Percentiles rank a stretch among this genome's conserved stretches.
These are phyloP conservation scores for Pichia membranifaciens DNA, from an alignment of 805 yeast genomes.

Conservation along the genomic window DNA sequence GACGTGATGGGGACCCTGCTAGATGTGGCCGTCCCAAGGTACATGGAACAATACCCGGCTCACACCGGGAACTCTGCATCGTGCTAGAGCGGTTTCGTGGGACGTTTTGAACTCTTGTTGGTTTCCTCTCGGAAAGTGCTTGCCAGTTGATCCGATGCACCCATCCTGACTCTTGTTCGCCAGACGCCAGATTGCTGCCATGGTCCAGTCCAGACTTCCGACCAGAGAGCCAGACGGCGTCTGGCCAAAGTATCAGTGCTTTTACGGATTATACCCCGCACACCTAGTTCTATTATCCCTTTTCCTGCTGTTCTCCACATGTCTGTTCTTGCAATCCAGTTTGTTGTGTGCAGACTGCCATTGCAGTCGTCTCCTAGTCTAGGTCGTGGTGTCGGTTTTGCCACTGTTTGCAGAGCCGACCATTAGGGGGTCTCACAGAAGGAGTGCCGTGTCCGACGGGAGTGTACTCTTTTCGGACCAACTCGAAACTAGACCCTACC, in stretches of 20 bases:
- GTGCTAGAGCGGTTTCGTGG: conserved; percentile 6
- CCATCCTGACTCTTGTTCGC: conserved; percentile 9
- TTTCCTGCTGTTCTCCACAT: neutral
- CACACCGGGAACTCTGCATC: conserved; percentile 6
- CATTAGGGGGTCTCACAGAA: conserved; percentile 5
- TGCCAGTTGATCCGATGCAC: conserved; percentile 6
- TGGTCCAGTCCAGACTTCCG: too few relatives aligned
- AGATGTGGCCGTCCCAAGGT: conserved; percentile 8
- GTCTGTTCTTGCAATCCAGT: too few relatives aligned
- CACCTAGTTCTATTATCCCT: conserved; percentile 3
- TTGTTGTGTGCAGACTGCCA: too few relatives aligned
- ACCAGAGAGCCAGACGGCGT: too few relatives aligned
- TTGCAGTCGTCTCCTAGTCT: neutral
- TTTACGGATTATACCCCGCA: conserved; percentile 4
- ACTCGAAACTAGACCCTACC: conserved; percentile 4
- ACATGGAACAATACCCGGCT: conserved; percentile 9
- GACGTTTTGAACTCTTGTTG: too few relatives aligned
- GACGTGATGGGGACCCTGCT: neutral
- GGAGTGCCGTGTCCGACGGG: too few relatives aligned
- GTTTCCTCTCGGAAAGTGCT: too few relatives aligned
- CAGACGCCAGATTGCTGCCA: neutral
- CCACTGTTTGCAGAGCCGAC: neutral
- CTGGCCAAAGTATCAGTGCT: conserved; percentile 7
- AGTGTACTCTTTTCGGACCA: too few relatives aligned
- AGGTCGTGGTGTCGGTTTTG: conserved; percentile 6